Evolutionary conservation across 2,329 filamentous ascomycete species (phyloP), one percentile per base, ranked within the genome.

Genomic region (Dactylellina parvicollis): DNA sequence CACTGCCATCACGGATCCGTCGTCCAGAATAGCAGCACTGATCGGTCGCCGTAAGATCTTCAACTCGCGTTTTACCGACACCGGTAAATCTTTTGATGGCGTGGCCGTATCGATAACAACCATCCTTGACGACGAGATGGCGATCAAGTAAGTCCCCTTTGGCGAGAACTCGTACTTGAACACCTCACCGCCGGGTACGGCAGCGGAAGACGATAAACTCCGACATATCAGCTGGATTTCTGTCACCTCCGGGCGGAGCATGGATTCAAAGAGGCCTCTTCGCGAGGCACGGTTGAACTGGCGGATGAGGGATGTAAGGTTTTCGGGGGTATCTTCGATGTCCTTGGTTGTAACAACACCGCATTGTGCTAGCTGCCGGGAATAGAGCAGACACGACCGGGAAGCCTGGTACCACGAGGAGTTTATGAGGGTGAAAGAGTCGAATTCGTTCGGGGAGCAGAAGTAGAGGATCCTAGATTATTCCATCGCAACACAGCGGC

Each of bases 91-190:
- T 16, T 69, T 69, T 7, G 61, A 62, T 36, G 86, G 81, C 0
- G 83, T 83, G 20, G 86, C 85, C 2, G 91, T 83, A 79, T 94
- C 89, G 56, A 96, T 83, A 32, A 96, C 86, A 77, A 93, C 90
- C 75, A 96, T 91, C 66, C 92, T 86, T 10, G 92, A 93, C 36
- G 92, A 96, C 80, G 92, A 96, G 80, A 92, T 91, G 56, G 90
- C 92, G 40, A 96, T 85, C 28, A 96, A 82, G 76, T 89, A 87
- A 76, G 89, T 88, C 1, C 91, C 92, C 60, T 86, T 87, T 4
- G 91, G 88, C 1, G 92, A 96, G 70, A 92, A 87, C 75, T 86
- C 88, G 80, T 96, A 96, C 61, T 92, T 90, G 82, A 96, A 91
- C 47, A 91, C 91, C 80, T 96, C 92, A 30, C 91, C 91, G 32